Percentiles rank a stretch among this genome's conserved stretches.
Evolutionary conservation across 805 yeast species (phyloP).

Genomic region (Hanseniaspora vineae): DNA sequence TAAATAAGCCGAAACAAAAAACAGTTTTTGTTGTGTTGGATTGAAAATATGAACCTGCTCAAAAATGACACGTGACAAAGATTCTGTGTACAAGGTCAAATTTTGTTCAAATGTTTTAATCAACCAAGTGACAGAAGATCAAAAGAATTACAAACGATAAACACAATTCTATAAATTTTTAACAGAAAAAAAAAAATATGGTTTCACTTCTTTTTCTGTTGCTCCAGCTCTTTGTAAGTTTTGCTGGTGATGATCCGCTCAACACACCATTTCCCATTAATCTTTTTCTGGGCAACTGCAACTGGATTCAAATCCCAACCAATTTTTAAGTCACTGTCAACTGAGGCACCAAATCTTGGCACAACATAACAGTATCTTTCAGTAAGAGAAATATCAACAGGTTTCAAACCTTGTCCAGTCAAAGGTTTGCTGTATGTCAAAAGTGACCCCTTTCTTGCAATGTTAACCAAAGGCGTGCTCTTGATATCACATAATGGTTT

Average conservation of each 20-base stretch:
- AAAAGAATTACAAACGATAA: no score
- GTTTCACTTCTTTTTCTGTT: constrained; percentile 6
- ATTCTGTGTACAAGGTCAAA: no score
- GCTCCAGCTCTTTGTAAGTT: constrained; percentile 2
- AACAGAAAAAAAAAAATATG: neutral
- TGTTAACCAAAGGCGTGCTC: constrained; percentile 63
- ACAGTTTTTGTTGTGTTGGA: no score
- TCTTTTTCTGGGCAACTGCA: constrained; percentile 60
- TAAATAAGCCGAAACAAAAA: no score
- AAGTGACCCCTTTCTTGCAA: constrained; percentile 61
- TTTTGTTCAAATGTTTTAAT: no score
- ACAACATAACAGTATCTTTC: constrained; percentile 81
- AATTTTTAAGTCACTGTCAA: constrained; percentile 62
- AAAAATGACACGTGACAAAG: no score
- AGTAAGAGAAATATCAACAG: constrained; percentile 48
- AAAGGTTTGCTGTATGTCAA: constrained; percentile 82
- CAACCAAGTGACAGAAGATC: no score
- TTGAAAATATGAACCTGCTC: no score
- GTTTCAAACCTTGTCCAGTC: constrained; percentile 74
- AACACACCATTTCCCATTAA: constrained; percentile 53
- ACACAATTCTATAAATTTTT: no score
- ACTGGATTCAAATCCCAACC: constrained; percentile 88
- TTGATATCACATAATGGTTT: constrained; percentile 63
- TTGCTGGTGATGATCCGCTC: constrained; percentile 21
- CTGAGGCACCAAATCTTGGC: constrained; percentile 76